Conservation (phyloP, 257 asterid species). For the Capsicum pubescens region DNA sequence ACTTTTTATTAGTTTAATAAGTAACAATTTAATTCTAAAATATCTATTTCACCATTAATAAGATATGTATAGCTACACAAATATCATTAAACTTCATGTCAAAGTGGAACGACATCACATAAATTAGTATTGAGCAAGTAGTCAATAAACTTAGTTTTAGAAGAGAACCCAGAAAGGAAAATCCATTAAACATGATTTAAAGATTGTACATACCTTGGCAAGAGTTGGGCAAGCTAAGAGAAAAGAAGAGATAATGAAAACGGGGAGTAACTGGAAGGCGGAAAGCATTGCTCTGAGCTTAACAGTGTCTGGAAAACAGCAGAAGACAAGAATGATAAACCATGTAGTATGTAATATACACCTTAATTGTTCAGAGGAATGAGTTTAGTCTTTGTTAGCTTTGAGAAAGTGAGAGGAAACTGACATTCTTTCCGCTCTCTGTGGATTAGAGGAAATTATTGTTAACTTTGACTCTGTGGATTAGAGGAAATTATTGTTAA, state of each 20-base stretch:
- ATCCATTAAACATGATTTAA: not conserved
- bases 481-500: too few relatives aligned
- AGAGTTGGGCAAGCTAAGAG: not conserved
- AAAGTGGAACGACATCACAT: too few relatives aligned
- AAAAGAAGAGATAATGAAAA: not conserved
- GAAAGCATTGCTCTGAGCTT: not conserved
- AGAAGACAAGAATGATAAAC: not conserved
- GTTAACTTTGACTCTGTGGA: not conserved
- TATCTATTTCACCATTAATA: too few relatives aligned
- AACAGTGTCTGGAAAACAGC: not conserved
- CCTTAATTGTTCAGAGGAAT: not conserved
- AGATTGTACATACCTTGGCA: conserved; percentile 21
- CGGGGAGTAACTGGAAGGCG: not conserved
- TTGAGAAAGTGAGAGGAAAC: not conserved
- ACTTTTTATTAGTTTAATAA: too few relatives aligned
- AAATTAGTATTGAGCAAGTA: too few relatives aligned
- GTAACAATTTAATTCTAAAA: too few relatives aligned
- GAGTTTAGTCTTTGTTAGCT: not conserved
- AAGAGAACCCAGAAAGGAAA: not conserved
- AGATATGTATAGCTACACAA: too few relatives aligned
- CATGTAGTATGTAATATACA: not conserved
- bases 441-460: not conserved
- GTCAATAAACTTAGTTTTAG: not conserved
- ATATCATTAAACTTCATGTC: not conserved
- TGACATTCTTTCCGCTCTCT: not conserved